Evolutionary conservation across 352 stramenopile genomes (phyloP).

Genomic region (Halophytophthora polymorphica): DNA sequence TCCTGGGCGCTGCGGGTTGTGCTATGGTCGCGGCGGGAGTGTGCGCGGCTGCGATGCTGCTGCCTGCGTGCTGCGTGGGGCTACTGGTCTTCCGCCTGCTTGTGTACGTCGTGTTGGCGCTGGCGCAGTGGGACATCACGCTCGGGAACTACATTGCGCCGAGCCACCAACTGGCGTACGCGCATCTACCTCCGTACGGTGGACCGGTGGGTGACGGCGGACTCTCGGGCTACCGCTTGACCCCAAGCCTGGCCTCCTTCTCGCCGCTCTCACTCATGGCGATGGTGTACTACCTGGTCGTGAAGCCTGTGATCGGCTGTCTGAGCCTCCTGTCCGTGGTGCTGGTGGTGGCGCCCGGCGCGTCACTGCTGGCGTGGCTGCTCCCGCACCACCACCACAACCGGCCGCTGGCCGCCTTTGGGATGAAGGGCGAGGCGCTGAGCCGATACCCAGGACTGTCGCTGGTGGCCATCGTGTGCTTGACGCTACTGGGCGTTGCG

Average conservation of each 20-base stretch:
- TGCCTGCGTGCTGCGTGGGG: conserved; percentile 66
- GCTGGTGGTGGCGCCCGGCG: conserved; percentile 26
- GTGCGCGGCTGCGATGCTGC: conserved; percentile 35
- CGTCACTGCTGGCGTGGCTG: conserved; percentile 28
- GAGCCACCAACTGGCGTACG: conserved; percentile 32
- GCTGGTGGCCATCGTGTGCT: conserved; percentile 18
- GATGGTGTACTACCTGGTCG: conserved; percentile 61
- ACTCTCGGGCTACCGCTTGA: conserved; percentile 35
- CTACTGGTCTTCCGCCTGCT: conserved; percentile 62
- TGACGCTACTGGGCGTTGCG: conserved; percentile 48
- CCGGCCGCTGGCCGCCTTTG: conserved; percentile 22
- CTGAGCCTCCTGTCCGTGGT: conserved; percentile 33
- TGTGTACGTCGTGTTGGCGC: conserved; percentile 44
- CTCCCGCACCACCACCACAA: conserved; percentile 8
- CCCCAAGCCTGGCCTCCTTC: conserved; percentile 44
- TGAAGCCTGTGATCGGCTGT: conserved; percentile 50
- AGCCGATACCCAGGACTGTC: conserved; percentile 20
- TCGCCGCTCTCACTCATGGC: conserved; percentile 63
- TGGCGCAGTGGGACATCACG: conserved; percentile 62
- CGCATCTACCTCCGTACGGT: conserved; percentile 25
- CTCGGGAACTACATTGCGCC: conserved; percentile 33
- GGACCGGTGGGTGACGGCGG: conserved; percentile 9
- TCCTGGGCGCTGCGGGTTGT: conserved; percentile 50
- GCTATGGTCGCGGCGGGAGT: conserved; percentile 40
- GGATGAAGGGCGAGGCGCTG: conserved; percentile 14